These are phyloP conservation scores for Cicer yamashitae DNA, from an alignment of 306 rosid genomes.

Conservation along the genomic window DNA sequence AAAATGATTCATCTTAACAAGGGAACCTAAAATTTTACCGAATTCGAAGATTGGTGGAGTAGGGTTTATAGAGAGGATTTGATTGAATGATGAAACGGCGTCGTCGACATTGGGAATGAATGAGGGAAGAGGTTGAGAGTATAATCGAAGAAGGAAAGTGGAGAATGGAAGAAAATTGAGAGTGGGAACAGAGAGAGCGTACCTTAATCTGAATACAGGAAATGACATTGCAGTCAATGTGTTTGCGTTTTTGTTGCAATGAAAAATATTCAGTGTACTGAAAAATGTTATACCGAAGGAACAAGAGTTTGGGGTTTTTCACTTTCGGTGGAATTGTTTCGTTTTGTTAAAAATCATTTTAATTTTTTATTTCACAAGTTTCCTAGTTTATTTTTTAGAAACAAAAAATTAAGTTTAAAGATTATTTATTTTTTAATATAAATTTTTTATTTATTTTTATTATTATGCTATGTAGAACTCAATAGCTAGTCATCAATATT, in stretches of 20 bases:
- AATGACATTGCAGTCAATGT: not conserved
- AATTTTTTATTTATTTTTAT: no score
- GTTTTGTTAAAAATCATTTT: no score
- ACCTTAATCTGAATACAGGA: not conserved
- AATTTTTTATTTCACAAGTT: no score
- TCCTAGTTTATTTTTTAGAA: no score
- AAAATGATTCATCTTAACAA: slow-evolving; percentile 15
- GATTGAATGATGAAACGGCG: slow-evolving; percentile 5
- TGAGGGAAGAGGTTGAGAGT: not conserved
- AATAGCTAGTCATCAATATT: no score
- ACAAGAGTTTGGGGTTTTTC: no score
- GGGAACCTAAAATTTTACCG: not conserved
- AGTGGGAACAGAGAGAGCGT: not conserved
- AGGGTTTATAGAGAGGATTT: not conserved
- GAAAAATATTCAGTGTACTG: not conserved
- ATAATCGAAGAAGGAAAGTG: slow-evolving; percentile 3
- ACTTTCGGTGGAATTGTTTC: no score
- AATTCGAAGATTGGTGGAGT: not conserved
- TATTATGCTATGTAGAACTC: no score
- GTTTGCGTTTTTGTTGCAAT: not conserved
- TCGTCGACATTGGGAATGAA: not conserved
- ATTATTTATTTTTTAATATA: no score
- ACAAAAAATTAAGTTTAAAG: no score
- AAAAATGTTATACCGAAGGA: not conserved
- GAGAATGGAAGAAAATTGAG: not conserved